These are phyloP conservation scores for Monosporozyma siamensis DNA, from an alignment of 805 yeast species.

Conservation along the genomic window DNA sequence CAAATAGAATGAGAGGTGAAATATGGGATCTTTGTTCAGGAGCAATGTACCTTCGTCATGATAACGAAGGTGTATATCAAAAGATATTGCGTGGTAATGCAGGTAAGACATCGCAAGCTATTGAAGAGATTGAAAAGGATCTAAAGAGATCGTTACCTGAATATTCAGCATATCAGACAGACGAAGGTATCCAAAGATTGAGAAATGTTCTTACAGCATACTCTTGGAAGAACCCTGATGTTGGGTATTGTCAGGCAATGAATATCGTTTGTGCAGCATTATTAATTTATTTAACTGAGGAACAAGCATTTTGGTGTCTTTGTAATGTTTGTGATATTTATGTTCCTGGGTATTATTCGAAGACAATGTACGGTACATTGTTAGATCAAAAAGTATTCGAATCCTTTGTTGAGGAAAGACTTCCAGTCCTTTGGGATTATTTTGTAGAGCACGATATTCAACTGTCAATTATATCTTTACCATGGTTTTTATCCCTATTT, in stretches of 20 bases:
- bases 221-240: conserved; percentile 94
- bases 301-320: conserved; percentile 93
- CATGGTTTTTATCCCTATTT: conserved; percentile 91
- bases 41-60: conserved; percentile 63
- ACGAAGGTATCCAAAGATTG: conserved; percentile 75
- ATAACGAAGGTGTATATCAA: conserved; percentile 51
- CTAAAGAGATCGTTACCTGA: conserved; percentile 91
- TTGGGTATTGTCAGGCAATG: conserved; percentile 99
- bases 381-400: conserved; percentile 93
- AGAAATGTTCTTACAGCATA: conserved; percentile 87
- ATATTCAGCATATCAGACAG: conserved; percentile 83
- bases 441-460: conserved; percentile 75
- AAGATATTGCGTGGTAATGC: conserved; percentile 49
- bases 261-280: conserved; percentile 81
- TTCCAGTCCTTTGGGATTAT: conserved; percentile 86
- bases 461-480: conserved; percentile 82
- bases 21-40: conserved; percentile 92
- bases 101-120: conserved; percentile 66
- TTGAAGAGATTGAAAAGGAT: conserved; percentile 95
- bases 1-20: conserved; percentile 92
- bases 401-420: conserved; percentile 73
- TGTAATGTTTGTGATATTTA: conserved; percentile 70
- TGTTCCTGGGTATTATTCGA: conserved; percentile 93
- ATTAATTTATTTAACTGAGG: conserved; percentile 82
- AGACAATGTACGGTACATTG: conserved; percentile 94